phyloP scores from a whole-genome alignment of 306 rosid genomes.

The Cyclanthera cordifolia region DNA sequence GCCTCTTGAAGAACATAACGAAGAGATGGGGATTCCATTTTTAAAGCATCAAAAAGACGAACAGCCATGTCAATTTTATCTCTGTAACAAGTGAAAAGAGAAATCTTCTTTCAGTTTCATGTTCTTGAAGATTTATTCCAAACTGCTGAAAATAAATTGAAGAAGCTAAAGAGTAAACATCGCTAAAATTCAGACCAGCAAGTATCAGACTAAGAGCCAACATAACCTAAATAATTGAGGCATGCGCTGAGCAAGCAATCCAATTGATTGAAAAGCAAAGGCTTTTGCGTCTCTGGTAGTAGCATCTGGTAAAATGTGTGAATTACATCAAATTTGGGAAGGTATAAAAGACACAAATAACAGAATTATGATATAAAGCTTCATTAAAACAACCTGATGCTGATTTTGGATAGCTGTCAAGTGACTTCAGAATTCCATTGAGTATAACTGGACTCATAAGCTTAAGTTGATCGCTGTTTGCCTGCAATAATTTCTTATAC shows the following conservation, averaged over 20 bases:
- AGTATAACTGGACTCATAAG: slow-evolving; percentile 91
- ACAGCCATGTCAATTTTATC: slow-evolving; percentile 78
- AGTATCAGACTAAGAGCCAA: slow-evolving; percentile 9
- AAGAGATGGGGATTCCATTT: slow-evolving; percentile 63
- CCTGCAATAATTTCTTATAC: slow-evolving; percentile 32
- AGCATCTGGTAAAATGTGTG: slow-evolving; percentile 41
- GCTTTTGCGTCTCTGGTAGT: slow-evolving; percentile 63
- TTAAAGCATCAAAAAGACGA: slow-evolving; percentile 74
- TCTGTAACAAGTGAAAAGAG: slow-evolving; percentile 30
- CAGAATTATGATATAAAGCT: background rate
- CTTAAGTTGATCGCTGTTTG: slow-evolving; percentile 69
- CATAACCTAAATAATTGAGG: slow-evolving; percentile 82
- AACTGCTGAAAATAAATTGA: background rate
- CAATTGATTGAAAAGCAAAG: slow-evolving; percentile 88
- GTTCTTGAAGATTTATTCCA: background rate
- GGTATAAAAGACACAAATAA: background rate
- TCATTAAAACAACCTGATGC: slow-evolving; percentile 46
- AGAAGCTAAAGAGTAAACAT: background rate
- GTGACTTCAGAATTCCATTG: slow-evolving; percentile 82
- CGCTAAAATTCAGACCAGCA: background rate
- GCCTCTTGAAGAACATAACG: slow-evolving; percentile 82
- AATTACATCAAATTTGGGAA: slow-evolving; percentile 5
- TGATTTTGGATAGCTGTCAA: slow-evolving; percentile 55
- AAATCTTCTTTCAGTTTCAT: slow-evolving; percentile 2
- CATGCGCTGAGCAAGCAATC: slow-evolving; percentile 79